Conservation (phyloP, 2,329 filamentous ascomycete genomes). For the Xylaria sp. region DNA sequence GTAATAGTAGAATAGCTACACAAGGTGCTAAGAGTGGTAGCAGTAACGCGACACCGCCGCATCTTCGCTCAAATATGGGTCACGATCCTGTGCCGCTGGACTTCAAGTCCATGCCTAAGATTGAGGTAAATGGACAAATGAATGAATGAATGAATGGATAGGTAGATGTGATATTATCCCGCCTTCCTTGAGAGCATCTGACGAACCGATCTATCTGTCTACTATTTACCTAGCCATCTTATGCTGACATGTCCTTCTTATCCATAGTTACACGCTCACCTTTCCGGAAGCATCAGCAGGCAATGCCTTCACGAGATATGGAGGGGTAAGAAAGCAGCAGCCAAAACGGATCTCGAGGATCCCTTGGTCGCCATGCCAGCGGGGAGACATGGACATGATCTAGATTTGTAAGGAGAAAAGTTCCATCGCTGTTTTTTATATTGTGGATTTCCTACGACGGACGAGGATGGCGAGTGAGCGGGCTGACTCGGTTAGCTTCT, state of each 20-base stretch:
- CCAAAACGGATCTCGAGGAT: constrained; percentile 69
- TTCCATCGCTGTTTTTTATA: background rate
- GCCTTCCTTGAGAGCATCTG: background rate
- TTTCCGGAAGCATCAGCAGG: constrained; percentile 66
- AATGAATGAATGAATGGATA: background rate
- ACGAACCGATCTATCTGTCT: background rate
- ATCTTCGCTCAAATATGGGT: constrained; percentile 15
- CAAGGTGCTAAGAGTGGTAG: background rate
- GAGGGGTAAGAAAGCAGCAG: constrained; percentile 66
- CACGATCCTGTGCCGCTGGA: constrained; percentile 23
- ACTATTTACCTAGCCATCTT: background rate
- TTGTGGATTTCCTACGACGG: background rate
- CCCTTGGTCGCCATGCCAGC: constrained; percentile 75
- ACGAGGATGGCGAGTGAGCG: constrained; percentile 8
- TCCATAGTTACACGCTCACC: constrained; percentile 31
- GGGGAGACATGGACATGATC: constrained; percentile 76
- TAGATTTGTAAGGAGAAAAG: constrained; percentile 67
- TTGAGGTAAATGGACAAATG: constrained; percentile 36
- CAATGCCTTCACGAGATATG: constrained; percentile 80
- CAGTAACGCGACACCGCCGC: background rate
- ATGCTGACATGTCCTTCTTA: constrained; percentile 19
- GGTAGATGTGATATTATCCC: background rate
- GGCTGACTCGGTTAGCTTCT: constrained; percentile 66
- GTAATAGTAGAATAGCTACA: background rate
- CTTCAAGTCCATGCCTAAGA: constrained; percentile 42